phyloP scores from a whole-genome alignment of 192 early-diverging fungal genomes.

The Mortierella claussenii region DNA sequence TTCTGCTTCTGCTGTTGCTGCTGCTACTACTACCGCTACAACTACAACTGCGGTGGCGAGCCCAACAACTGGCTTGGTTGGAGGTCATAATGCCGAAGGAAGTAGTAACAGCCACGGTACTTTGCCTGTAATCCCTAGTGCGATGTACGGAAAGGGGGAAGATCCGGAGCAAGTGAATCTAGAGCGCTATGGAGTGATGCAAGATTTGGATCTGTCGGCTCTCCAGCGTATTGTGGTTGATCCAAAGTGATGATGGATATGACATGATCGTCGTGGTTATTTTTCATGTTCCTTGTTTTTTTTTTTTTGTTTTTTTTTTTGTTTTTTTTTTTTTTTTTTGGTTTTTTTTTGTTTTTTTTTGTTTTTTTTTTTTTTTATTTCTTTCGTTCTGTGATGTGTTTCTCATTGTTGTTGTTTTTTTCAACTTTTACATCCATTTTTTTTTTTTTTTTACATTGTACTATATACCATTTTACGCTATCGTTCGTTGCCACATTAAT shows the following conservation, averaged over 20 bases:
- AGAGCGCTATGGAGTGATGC: constrained; percentile 41
- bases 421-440: background rate
- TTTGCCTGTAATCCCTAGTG: too few relatives aligned
- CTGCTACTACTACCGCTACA: too few relatives aligned
- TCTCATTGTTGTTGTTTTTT: background rate
- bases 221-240: constrained; percentile 26
- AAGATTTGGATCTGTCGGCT: constrained; percentile 35
- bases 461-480: background rate
- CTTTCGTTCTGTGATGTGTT: background rate
- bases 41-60: too few relatives aligned
- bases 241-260: constrained; percentile 11
- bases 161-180: constrained; percentile 13
- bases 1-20: too few relatives aligned
- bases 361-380: background rate
- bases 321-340: constrained; percentile 6
- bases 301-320: constrained; percentile 2
- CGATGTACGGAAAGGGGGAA: too few relatives aligned
- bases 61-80: background rate
- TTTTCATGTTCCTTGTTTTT: background rate
- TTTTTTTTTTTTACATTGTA: constrained; percentile 1
- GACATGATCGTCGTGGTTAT: background rate
- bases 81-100: background rate
- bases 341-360: background rate
- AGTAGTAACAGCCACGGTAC: too few relatives aligned
- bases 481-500: too few relatives aligned